These are phyloP conservation scores for Paraphoma sp. DNA, from an alignment of 2,329 filamentous ascomycete genomes.

Conservation along the genomic window DNA sequence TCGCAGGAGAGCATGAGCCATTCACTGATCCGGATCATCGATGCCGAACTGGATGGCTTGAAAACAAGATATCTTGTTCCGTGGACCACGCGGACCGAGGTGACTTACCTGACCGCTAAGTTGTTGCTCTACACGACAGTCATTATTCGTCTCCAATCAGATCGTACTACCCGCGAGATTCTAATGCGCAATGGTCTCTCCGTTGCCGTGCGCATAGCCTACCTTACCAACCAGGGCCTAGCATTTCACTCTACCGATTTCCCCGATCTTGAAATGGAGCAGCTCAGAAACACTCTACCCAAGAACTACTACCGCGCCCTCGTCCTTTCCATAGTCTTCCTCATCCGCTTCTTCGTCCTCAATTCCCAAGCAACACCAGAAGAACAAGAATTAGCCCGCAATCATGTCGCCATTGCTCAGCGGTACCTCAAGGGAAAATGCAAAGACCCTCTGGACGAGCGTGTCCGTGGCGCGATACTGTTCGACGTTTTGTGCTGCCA, in stretches of 20 bases:
- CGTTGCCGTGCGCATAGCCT: constrained; percentile 24
- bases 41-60: constrained; percentile 24
- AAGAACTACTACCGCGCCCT: constrained; percentile 28
- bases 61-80: constrained; percentile 18
- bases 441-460: constrained; percentile 17
- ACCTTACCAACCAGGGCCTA: constrained; percentile 22
- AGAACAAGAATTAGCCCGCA: constrained; percentile 30
- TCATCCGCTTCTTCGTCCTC: constrained; percentile 30
- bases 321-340: constrained; percentile 23
- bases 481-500: constrained; percentile 23
- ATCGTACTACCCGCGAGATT: constrained; percentile 22
- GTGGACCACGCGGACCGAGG: constrained; percentile 23
- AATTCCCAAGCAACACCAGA: constrained; percentile 23
- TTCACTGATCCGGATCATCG: constrained; percentile 27
- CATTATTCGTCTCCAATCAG: constrained; percentile 23
- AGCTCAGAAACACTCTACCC: constrained; percentile 17
- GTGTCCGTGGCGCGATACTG: constrained; percentile 15
- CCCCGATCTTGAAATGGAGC: constrained; percentile 6
- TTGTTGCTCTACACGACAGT: constrained; percentile 28
- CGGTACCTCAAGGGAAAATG: constrained; percentile 18
- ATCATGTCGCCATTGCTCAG: constrained; percentile 30
- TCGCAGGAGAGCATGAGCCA: constrained; percentile 20
- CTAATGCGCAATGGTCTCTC: constrained; percentile 25
- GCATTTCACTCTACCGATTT: constrained; percentile 15
- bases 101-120: constrained; percentile 21